Evolutionary conservation across 768 basidiomycete genomes (phyloP), one percentile per base, ranked within the genome.

Genomic region (Dioszegia aurantiaca): DNA sequence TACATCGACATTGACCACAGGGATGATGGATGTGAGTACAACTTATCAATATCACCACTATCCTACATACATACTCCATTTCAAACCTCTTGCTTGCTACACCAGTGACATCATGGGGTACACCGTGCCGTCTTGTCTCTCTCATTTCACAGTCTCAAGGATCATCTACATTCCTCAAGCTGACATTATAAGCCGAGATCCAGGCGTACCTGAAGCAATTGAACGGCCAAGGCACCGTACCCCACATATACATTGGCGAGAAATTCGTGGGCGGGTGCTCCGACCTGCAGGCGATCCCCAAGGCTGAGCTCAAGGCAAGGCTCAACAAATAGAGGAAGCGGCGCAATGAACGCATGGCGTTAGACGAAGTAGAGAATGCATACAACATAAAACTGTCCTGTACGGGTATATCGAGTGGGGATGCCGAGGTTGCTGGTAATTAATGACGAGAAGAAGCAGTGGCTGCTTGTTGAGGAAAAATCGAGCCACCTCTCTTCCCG

Each of bases 211-310:
- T 76, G 43, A 62, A 69, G 39, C 45, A 62, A 41, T 44, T 67
- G 28, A 70, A 67, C 57, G 74, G 74, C 16, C 75, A 76, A 60
- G 56, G 70, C 12, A 74, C 75, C 51, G 75, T 76, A 26, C 75
- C 75, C 28, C 72, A 73, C 59, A 65, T 76, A 6, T 76, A 68
- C 62, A 74, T 76, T 67, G 65, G 58, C 46, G 61, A 74, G 62
- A 59, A 76, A 59, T 76, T 76, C 64, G 72, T 76, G 48, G 75
- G 75, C 39, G 75, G 75, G 14, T 72, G 71, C 61, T 69, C 67
- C 16, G 72, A 76, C 46, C 44, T 76, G 17, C 70, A 73, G 55
- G 56, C 56, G 40, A 63, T 70, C 53, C 64, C 69, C 46, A 59
- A 61, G 44, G 41, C 54, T 11, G 51, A 70, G 59, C 56, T 70